A percentile compares a stretch with the other conserved stretches of the same genome.
Evolutionary conservation across 257 asterid genomes (phyloP).

Genomic region (Scutellaria barbata): DNA sequence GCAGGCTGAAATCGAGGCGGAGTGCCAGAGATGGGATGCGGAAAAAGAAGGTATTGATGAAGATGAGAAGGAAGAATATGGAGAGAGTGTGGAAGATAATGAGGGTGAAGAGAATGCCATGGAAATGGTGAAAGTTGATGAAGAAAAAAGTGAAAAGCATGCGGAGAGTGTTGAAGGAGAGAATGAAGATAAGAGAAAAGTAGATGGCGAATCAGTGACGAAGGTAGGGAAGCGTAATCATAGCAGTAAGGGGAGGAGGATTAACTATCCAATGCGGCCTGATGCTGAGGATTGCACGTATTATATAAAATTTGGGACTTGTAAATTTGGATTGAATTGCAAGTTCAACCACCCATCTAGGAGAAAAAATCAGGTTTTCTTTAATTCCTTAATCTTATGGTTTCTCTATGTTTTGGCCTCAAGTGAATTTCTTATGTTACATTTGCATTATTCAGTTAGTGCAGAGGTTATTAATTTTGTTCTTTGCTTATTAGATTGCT

Average conservation of each 20-base stretch:
- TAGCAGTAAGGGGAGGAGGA: slow-evolving; percentile 39
- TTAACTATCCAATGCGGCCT: slow-evolving; percentile 71
- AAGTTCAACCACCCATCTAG: slow-evolving; percentile 88
- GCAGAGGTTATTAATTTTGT: too few species aligned
- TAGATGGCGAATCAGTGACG: slow-evolving; percentile 16
- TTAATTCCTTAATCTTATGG: too few species aligned
- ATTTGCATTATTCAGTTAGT: not conserved
- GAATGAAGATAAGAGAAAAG: slow-evolving; percentile 32
- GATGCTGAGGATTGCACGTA: slow-evolving; percentile 88
- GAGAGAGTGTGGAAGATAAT: not conserved
- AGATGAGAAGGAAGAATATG: too few species aligned
- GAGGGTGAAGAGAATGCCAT: slow-evolving; percentile 31
- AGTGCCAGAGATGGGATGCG: slow-evolving; percentile 5
- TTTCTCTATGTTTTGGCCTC: too few species aligned
- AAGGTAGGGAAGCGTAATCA: slow-evolving; percentile 32
- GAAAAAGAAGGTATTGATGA: too few species aligned
- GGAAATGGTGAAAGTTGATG: slow-evolving; percentile 22
- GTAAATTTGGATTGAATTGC: slow-evolving; percentile 87
- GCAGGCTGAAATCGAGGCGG: slow-evolving; percentile 51
- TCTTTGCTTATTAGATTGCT: too few species aligned
- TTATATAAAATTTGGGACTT: slow-evolving; percentile 74
- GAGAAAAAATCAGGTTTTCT: slow-evolving; percentile 64
- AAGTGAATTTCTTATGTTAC: too few species aligned
- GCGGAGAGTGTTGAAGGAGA: slow-evolving; percentile 35
- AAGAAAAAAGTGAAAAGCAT: slow-evolving; percentile 20